Evolutionary conservation across 352 stramenopile species (phyloP).

Genomic region (Lagenidium giganteum): DNA sequence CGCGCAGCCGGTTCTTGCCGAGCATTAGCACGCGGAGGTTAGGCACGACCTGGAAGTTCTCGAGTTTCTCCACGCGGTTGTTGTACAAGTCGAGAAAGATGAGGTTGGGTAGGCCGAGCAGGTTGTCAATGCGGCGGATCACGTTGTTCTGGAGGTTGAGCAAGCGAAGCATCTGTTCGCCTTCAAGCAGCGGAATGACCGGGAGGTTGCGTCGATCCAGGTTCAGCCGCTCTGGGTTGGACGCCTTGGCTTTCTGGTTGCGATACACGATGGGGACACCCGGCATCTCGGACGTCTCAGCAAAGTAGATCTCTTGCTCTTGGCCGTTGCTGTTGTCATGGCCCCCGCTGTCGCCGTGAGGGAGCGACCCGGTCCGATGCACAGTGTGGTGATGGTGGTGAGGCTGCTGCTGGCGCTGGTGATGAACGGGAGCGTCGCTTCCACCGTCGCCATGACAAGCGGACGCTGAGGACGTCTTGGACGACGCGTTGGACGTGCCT

Average conservation of each 20-base stretch:
- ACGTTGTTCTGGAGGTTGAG: conserved; percentile 92
- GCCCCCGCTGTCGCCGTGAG: no score
- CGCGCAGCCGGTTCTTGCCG: conserved; percentile 79
- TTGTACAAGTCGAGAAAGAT: conserved; percentile 94
- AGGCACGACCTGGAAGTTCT: conserved; percentile 72
- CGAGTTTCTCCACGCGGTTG: conserved; percentile 85
- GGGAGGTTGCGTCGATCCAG: conserved; percentile 81
- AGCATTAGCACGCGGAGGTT: conserved; percentile 91
- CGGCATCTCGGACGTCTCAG: conserved; percentile 56
- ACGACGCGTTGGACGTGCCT: no score
- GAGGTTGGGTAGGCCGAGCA: conserved; percentile 81
- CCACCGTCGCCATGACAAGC: no score
- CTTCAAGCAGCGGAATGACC: conserved; percentile 82
- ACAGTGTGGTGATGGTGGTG: no score
- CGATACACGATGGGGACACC: conserved; percentile 70
- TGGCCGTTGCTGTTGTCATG: no score
- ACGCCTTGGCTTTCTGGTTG: conserved; percentile 59
- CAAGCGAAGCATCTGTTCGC: conserved; percentile 83
- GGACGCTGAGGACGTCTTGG: no score
- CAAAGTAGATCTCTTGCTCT: conserved; percentile 73
- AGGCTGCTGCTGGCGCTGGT: no score
- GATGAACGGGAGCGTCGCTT: no score
- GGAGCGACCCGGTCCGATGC: no score
- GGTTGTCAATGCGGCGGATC: conserved; percentile 82
- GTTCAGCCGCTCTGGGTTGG: conserved; percentile 85